These are phyloP conservation scores for Blepharisma stoltei DNA, from an alignment of 73 alveolate genomes.

Conservation along the genomic window DNA sequence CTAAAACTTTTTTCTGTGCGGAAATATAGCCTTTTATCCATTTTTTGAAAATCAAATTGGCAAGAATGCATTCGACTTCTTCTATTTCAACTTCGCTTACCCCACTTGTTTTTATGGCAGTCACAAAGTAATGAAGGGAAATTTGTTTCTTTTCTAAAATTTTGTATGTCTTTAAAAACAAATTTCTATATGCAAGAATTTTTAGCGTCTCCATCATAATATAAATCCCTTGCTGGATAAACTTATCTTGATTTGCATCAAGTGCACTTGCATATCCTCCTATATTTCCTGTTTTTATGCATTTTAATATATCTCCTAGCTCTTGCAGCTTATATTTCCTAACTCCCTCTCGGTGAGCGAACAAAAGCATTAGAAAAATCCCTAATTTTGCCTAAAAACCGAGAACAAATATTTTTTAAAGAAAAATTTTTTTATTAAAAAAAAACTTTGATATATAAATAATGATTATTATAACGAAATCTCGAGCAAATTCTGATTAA, in stretches of 20 bases:
- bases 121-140: not conserved
- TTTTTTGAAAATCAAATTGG: constrained; percentile 52
- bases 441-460: too few species aligned
- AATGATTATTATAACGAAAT: too few species aligned
- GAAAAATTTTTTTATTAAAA: too few species aligned
- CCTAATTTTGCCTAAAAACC: too few species aligned
- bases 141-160: not conserved
- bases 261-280: constrained; percentile 35
- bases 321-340: constrained; percentile 35
- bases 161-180: constrained; percentile 35
- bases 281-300: constrained; percentile 43
- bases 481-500: too few species aligned
- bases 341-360: too few species aligned
- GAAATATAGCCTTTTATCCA: constrained; percentile 58
- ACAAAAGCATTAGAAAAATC: too few species aligned
- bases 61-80: constrained; percentile 60
- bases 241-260: constrained; percentile 33
- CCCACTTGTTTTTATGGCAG: constrained; percentile 15
- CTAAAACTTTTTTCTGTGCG: constrained; percentile 49
- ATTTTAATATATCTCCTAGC: constrained; percentile 28
- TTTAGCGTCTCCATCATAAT: constrained; percentile 52
- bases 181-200: constrained; percentile 40
- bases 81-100: constrained; percentile 22
- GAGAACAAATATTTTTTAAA: too few species aligned
- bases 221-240: constrained; percentile 46